Conservation (phyloP, 495 filamentous ascomycete genomes). For the Penicillium simplicissimum region DNA sequence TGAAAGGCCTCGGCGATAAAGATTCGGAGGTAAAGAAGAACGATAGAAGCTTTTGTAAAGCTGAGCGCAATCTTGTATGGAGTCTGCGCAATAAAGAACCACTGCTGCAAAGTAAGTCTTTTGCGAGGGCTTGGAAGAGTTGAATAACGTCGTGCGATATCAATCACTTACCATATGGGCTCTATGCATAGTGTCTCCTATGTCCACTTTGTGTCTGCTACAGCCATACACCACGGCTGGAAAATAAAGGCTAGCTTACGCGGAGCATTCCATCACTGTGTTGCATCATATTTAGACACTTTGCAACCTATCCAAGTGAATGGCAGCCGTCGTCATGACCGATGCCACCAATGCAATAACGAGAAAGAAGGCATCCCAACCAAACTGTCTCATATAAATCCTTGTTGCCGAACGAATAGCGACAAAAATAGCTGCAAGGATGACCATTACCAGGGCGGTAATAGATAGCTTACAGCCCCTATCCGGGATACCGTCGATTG, state of each 20-base stretch:
- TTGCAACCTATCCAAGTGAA: slow-evolving; percentile 3
- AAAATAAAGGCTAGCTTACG: background rate
- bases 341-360: slow-evolving; percentile 7
- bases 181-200: slow-evolving; percentile 8
- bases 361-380: slow-evolving; percentile 12
- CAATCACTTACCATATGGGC: slow-evolving; percentile 9
- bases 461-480: slow-evolving; percentile 7
- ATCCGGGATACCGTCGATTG: slow-evolving; percentile 9
- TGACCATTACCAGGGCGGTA: slow-evolving; percentile 7
- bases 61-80: slow-evolving; percentile 20
- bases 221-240: slow-evolving; percentile 11
- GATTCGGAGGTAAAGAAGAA: slow-evolving; percentile 26
- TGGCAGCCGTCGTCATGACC: background rate
- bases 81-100: slow-evolving; percentile 21
- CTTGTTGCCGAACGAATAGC: slow-evolving; percentile 4
- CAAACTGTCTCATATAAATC: background rate
- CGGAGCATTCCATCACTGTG: background rate
- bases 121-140: background rate
- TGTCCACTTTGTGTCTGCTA: slow-evolving; percentile 7
- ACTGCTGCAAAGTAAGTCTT: slow-evolving; percentile 8
- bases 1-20: slow-evolving; percentile 25
- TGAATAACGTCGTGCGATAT: background rate
- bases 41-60: slow-evolving; percentile 20
- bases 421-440: slow-evolving; percentile 4
- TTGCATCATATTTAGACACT: background rate